Conservation (phyloP, 176 grass and related monocot species). For the Carex scoparia region DNA sequence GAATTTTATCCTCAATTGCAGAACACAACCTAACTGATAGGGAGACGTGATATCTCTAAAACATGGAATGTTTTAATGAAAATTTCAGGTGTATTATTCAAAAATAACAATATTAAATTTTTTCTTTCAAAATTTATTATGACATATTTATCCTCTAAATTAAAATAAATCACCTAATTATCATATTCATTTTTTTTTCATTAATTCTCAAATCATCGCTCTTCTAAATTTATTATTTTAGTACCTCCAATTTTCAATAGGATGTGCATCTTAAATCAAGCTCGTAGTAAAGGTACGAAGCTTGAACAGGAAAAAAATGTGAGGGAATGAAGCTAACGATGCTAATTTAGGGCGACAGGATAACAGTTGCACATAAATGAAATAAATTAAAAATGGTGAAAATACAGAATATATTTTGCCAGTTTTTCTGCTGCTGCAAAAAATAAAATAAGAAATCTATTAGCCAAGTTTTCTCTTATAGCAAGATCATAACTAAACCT, state of each 20-base stretch:
- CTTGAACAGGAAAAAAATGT: not conserved
- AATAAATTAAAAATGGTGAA: not conserved
- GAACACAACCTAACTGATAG: too few relatives aligned
- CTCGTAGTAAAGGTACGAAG: too few relatives aligned
- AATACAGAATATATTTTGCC: not conserved
- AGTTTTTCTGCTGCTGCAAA: not conserved
- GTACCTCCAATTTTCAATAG: not conserved
- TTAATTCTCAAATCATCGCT: too few relatives aligned
- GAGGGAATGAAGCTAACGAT: not conserved
- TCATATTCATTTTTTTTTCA: too few relatives aligned
- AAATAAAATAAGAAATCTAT: slow-evolving; percentile 17
- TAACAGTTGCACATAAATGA: not conserved
- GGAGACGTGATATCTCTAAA: too few relatives aligned
- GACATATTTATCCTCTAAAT: too few relatives aligned
- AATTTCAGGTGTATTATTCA: too few relatives aligned
- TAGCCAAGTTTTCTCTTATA: not conserved
- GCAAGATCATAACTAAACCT: not conserved
- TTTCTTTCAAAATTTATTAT: too few relatives aligned
- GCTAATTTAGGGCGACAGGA: not conserved
- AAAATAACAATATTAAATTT: too few relatives aligned
- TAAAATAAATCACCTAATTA: too few relatives aligned
- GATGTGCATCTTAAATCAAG: not conserved
- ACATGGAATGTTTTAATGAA: too few relatives aligned
- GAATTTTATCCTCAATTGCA: too few relatives aligned
- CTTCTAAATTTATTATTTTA: not conserved